Percentiles rank a stretch among this genome's conserved stretches.
Evolutionary conservation across 164 flowering plant genomes (phyloP).

Genomic region (Annona cherimola): DNA sequence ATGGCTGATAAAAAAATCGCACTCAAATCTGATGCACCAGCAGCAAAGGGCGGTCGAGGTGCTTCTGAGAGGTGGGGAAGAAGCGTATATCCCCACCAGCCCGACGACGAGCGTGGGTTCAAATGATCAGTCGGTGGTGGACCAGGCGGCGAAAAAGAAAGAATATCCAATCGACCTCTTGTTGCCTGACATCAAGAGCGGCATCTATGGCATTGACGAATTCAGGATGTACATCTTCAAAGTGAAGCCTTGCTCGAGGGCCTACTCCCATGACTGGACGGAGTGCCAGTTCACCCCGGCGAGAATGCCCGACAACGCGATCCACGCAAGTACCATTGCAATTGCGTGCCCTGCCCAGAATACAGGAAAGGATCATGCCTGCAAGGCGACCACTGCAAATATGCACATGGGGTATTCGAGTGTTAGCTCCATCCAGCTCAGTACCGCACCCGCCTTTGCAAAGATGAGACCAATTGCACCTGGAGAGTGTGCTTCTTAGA

Average conservation of each 20-base stretch:
- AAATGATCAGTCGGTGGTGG: slow-evolving; percentile 13
- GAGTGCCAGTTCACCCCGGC: slow-evolving; percentile 75
- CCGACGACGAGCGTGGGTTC: slow-evolving; percentile 31
- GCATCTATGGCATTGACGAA: slow-evolving; percentile 56
- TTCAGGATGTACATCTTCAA: slow-evolving; percentile 64
- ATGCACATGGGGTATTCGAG: slow-evolving; percentile 72
- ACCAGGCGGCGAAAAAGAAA: not conserved
- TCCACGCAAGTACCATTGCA: slow-evolving; percentile 56
- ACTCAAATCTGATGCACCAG: no score
- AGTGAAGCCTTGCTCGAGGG: slow-evolving; percentile 59
- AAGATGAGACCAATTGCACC: slow-evolving; percentile 44
- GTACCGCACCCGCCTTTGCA: slow-evolving; percentile 57
- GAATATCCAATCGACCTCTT: slow-evolving; percentile 58
- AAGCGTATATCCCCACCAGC: slow-evolving; percentile 15
- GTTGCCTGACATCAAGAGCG: slow-evolving; percentile 57
- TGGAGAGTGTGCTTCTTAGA: slow-evolving; percentile 64
- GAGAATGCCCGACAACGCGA: slow-evolving; percentile 67
- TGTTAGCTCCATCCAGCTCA: slow-evolving; percentile 73
- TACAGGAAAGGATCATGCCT: slow-evolving; percentile 54
- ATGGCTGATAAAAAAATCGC: no score
- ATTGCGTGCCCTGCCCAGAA: slow-evolving; percentile 69
- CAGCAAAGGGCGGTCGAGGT: slow-evolving; percentile 27
- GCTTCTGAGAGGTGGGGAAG: slow-evolving; percentile 17
- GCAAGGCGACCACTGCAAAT: slow-evolving; percentile 58
- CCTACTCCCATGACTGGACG: slow-evolving; percentile 73